Conservation (phyloP, 805 yeast species). For the Candida koratica region DNA sequence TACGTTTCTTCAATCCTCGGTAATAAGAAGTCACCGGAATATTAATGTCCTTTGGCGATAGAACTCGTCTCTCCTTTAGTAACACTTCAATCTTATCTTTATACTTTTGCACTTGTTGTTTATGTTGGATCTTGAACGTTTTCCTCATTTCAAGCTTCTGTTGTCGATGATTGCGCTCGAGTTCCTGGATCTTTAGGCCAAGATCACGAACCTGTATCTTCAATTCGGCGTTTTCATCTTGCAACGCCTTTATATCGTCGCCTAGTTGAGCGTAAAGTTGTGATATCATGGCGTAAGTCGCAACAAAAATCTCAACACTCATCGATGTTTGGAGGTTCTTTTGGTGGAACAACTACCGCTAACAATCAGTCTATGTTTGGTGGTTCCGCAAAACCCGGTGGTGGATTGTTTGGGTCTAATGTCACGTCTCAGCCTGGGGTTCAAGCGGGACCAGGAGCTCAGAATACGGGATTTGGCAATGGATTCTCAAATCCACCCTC, state of each 20-base stretch:
- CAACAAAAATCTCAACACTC: conserved; percentile 7
- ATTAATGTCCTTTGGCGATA: neutral
- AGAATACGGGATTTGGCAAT: neutral
- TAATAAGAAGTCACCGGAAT: too few species aligned
- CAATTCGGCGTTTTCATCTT: conserved; percentile 5
- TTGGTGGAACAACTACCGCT: conserved; percentile 5
- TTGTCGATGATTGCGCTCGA: conserved; percentile 4
- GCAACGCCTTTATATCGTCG: neutral
- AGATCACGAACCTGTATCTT: conserved; percentile 19
- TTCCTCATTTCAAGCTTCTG: conserved; percentile 12
- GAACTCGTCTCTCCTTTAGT: neutral
- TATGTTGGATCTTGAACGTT: conserved; percentile 12
- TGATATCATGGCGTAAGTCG: conserved; percentile 3
- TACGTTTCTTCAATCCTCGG: neutral
- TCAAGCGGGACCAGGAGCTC: neutral
- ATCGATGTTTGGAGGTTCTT: conserved; percentile 7
- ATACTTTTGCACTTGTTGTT: conserved; percentile 13
- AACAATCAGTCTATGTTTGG: conserved; percentile 6
- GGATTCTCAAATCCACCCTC: too few species aligned
- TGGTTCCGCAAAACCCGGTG: conserved; percentile 5
- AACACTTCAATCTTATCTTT: conserved; percentile 8
- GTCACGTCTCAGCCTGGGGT: conserved; percentile 7
- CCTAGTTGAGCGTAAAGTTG: conserved; percentile 3
- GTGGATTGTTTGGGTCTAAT: conserved; percentile 13
- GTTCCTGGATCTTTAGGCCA: conserved; percentile 10